Conservation (phyloP, 2,329 filamentous ascomycete species). For the Colletotrichum tanaceti region DNA sequence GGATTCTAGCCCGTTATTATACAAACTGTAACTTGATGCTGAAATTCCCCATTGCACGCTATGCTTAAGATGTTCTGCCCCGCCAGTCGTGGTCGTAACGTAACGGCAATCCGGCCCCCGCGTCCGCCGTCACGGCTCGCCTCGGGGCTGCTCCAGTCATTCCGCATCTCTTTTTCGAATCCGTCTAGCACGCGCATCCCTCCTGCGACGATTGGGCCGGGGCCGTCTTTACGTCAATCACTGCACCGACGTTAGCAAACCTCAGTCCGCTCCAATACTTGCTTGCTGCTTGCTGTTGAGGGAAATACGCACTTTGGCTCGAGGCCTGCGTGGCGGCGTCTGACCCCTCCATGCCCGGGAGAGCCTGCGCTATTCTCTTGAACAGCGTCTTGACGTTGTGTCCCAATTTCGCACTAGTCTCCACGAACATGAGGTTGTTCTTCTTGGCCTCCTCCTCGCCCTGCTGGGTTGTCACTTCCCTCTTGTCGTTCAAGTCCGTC, state of each 20-base stretch:
- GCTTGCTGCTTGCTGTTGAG: background rate
- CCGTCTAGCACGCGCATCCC: slow-evolving; percentile 72
- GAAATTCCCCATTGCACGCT: slow-evolving; percentile 45
- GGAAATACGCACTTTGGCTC: slow-evolving; percentile 76
- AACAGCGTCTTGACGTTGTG: slow-evolving; percentile 99
- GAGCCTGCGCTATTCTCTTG: slow-evolving; percentile 95
- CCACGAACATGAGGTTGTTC: slow-evolving; percentile 98
- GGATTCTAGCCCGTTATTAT: slow-evolving; percentile 42
- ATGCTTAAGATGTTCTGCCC: slow-evolving; percentile 47
- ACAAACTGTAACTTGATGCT: slow-evolving; percentile 44
- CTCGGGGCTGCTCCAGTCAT: slow-evolving; percentile 33
- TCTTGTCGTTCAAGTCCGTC: slow-evolving; percentile 98
- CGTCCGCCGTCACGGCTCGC: slow-evolving; percentile 37
- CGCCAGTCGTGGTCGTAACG: slow-evolving; percentile 38
- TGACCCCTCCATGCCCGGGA: slow-evolving; percentile 96
- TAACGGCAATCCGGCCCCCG: slow-evolving; percentile 28
- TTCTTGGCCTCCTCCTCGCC: slow-evolving; percentile 98
- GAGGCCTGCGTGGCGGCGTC: slow-evolving; percentile 78
- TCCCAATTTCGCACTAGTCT: slow-evolving; percentile 97
- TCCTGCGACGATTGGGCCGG: slow-evolving; percentile 76
- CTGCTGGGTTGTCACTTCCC: slow-evolving; percentile 95
- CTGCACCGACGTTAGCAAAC: slow-evolving; percentile 58
- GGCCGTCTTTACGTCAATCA: slow-evolving; percentile 94
- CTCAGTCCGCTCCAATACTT: background rate
- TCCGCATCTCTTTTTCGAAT: slow-evolving; percentile 10